These are phyloP conservation scores for Knoxia roxburghii DNA, from an alignment of 257 asterid genomes.

Conservation along the genomic window DNA sequence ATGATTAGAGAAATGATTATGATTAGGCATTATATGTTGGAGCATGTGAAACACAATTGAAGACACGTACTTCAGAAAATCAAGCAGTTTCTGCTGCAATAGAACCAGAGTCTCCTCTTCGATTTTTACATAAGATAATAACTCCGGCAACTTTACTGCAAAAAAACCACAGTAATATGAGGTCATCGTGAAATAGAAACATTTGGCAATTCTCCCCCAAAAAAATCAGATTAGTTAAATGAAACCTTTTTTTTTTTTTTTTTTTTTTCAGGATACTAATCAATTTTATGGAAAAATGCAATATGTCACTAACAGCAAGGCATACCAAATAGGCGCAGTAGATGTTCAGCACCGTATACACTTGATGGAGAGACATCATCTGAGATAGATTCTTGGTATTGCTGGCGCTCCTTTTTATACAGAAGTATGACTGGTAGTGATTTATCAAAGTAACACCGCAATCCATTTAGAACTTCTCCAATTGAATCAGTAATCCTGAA, in stretches of 20 bases:
- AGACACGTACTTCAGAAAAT: conserved; percentile 66
- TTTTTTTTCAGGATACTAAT: conserved; percentile 1
- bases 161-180: conserved; percentile 1
- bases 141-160: conserved; percentile 92
- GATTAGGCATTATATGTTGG: background rate
- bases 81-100: conserved; percentile 78
- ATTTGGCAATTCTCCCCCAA: too few species aligned
- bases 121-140: conserved; percentile 57
- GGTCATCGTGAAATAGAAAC: too few species aligned
- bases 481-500: conserved; percentile 63
- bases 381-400: conserved; percentile 57
- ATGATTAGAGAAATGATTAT: too few species aligned
- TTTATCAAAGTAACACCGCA: conserved; percentile 81
- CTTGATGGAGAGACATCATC: conserved; percentile 68
- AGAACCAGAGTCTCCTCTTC: conserved; percentile 67
- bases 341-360: conserved; percentile 95
- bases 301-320: background rate
- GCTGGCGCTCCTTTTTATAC: conserved; percentile 87
- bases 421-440: conserved; percentile 71
- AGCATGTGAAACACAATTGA: conserved; percentile 13
- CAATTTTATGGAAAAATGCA: background rate
- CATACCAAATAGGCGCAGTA: conserved; percentile 93
- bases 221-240: too few species aligned
- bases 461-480: conserved; percentile 79
- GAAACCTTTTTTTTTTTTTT: too few species aligned